Percentiles rank a stretch among this genome's conserved stretches.
Evolutionary conservation across 345 rosid species (phyloP).

Genomic region (Ceriops decandra): DNA sequence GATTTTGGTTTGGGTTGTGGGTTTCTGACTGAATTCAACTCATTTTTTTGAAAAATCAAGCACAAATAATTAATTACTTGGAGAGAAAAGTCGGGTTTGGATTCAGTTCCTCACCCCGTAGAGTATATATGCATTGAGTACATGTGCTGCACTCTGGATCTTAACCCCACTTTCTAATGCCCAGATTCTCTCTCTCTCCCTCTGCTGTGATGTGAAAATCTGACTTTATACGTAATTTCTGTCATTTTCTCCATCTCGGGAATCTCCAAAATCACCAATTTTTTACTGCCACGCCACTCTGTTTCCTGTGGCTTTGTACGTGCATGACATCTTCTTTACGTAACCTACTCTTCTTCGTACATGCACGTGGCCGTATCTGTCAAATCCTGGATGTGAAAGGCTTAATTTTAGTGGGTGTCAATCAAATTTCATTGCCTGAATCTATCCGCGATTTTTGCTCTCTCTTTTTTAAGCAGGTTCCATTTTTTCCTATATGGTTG

Average conservation of each 20-base stretch:
- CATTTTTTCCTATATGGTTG: not conserved
- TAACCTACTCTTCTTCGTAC: not conserved
- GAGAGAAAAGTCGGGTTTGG: no score
- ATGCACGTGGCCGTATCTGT: not conserved
- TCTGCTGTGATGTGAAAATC: constrained; percentile 2
- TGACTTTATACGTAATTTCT: constrained; percentile 2
- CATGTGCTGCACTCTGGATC: not conserved
- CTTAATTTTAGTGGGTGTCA: constrained; percentile 14
- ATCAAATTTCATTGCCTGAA: constrained; percentile 5
- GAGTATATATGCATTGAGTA: no score
- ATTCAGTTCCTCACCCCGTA: no score
- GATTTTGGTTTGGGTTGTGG: no score
- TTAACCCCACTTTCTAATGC: not conserved
- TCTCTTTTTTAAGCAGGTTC: not conserved
- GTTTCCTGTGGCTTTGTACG: not conserved
- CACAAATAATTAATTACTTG: no score
- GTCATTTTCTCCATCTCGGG: constrained; percentile 12
- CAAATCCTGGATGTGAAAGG: not conserved
- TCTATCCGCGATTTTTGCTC: constrained; percentile 4
- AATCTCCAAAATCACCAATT: not conserved
- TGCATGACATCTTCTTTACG: not conserved
- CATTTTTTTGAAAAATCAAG: no score
- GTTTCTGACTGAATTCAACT: no score
- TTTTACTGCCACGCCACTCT: not conserved
- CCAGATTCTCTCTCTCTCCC: not conserved